Conservation (phyloP, 1,284 basidiomycete genomes). For the Trametes sp. region DNA sequence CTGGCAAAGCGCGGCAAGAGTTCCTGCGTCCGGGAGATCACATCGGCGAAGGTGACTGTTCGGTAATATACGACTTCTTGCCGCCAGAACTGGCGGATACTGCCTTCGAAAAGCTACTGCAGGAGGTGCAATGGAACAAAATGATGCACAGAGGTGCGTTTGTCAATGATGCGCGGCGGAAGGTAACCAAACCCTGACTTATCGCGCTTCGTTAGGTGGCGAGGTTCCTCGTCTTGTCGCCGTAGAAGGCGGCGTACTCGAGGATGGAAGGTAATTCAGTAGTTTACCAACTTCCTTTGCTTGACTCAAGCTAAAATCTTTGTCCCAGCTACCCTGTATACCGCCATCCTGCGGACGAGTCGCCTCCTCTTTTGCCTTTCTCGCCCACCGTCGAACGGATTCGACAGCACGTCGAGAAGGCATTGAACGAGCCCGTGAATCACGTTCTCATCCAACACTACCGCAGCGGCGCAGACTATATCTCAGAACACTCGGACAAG, state of each 20-base stretch:
- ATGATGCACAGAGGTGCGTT: conserved; percentile 75
- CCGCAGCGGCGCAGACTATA: conserved; percentile 77
- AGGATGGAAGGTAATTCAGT: conserved; percentile 63
- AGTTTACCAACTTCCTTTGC: neutral
- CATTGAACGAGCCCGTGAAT: conserved; percentile 68
- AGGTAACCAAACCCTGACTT: too few relatives aligned
- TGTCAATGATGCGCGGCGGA: too few relatives aligned
- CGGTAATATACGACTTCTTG: conserved; percentile 60
- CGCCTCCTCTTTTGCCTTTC: conserved; percentile 69
- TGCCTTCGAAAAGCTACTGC: conserved; percentile 62
- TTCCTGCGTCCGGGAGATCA: conserved; percentile 46
- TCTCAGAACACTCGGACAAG: conserved; percentile 84
- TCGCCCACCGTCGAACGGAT: conserved; percentile 70
- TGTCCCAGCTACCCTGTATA: conserved; percentile 71
- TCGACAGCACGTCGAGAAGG: conserved; percentile 63
- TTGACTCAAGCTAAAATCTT: neutral
- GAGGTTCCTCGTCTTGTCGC: conserved; percentile 80
- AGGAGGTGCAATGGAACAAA: conserved; percentile 72
- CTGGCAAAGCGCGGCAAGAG: neutral
- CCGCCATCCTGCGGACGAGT: conserved; percentile 79
- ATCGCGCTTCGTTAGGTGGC: conserved; percentile 66
- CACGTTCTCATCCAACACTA: conserved; percentile 83
- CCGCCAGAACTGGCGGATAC: conserved; percentile 57
- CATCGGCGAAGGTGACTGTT: conserved; percentile 72
- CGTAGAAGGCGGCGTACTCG: conserved; percentile 66